phyloP scores from a whole-genome alignment of 1,284 basidiomycete genomes.

The Thecaphora thlaspeos region DNA sequence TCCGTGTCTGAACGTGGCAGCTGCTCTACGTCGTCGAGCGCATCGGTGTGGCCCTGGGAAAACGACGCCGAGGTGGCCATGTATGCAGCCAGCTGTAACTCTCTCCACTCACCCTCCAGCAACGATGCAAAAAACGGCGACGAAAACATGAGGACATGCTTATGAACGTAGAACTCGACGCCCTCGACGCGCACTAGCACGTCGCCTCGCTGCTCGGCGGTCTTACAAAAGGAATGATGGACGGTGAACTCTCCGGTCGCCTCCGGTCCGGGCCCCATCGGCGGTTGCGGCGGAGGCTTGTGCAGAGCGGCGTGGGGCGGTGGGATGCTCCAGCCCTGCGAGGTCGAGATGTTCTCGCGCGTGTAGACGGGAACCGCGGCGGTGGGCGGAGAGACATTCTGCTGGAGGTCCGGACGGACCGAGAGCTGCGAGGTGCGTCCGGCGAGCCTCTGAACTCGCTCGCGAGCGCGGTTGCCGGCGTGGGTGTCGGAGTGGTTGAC shows the following conservation, averaged over 20 bases:
- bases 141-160: conserved; percentile 32
- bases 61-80: not conserved
- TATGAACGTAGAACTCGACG: conserved; percentile 42
- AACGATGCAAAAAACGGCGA: conserved; percentile 38
- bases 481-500: conserved; percentile 16
- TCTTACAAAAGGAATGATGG: conserved; percentile 22
- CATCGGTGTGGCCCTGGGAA: too few relatives aligned
- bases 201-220: conserved; percentile 31
- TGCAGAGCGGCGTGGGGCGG: not conserved
- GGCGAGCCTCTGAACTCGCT: not conserved
- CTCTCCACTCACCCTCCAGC: conserved; percentile 33
- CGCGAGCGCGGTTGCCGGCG: not conserved
- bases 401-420: conserved; percentile 10
- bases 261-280: not conserved
- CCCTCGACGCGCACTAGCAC: conserved; percentile 31
- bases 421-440: conserved; percentile 1
- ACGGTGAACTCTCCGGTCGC: conserved; percentile 9
- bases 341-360: conserved; percentile 17
- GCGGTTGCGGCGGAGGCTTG: not conserved
- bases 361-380: conserved; percentile 15
- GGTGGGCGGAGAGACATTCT: conserved; percentile 12
- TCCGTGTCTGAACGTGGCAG: too few relatives aligned
- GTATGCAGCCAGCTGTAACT: conserved; percentile 12
- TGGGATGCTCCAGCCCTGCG: conserved; percentile 11
- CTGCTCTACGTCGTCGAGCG: too few relatives aligned